A percentile compares a stretch with the other conserved stretches of the same genome.
Conservation (phyloP, 345 rosid species). For the Lepidium africanum region DNA sequence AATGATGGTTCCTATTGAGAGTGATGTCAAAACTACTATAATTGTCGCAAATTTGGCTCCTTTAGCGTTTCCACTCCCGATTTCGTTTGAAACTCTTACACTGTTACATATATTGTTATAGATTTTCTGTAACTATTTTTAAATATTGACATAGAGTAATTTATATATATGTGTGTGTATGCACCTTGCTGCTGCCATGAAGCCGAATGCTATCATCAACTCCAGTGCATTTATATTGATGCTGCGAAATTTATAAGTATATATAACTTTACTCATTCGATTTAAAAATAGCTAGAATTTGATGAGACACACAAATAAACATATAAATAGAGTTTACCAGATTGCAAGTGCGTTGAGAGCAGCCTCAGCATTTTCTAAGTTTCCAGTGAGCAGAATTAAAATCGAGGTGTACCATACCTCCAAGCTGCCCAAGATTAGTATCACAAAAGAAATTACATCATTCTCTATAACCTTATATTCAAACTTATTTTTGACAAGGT, state of each 20-base stretch:
- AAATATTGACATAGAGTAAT: background rate
- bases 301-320: background rate
- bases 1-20: constrained; percentile 40
- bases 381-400: constrained; percentile 59
- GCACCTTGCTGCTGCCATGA: constrained; percentile 69
- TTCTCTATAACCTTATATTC: background rate
- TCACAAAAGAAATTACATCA: background rate
- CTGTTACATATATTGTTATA: constrained; percentile 18
- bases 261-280: background rate
- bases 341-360: constrained; percentile 79
- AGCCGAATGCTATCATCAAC: constrained; percentile 74
- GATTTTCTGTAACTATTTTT: background rate
- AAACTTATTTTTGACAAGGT: background rate
- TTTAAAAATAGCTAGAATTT: background rate
- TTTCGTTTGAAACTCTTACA: constrained; percentile 77
- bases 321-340: constrained; percentile 37
- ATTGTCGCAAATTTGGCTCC: constrained; percentile 49
- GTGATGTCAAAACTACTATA: constrained; percentile 37
- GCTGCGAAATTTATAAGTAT: constrained; percentile 27
- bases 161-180: background rate
- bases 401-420: constrained; percentile 77
- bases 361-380: constrained; percentile 50
- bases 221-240: constrained; percentile 68
- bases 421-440: constrained; percentile 31
- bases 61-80: constrained; percentile 57